Percentiles rank a stretch among this genome's conserved stretches.
phyloP scores from a whole-genome alignment of 2,329 filamentous ascomycete genomes.

The Lecanoromycetidae sp. region DNA sequence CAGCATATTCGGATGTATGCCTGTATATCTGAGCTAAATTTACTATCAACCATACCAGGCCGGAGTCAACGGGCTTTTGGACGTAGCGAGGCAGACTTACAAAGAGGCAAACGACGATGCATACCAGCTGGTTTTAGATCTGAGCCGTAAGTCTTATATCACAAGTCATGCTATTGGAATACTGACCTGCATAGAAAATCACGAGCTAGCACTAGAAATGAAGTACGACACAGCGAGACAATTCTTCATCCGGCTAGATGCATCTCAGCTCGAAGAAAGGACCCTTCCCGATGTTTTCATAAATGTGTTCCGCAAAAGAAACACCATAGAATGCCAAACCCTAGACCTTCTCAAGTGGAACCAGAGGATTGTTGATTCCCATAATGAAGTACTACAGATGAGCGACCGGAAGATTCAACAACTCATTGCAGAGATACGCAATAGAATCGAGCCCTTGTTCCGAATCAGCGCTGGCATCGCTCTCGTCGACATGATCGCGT shows the following conservation, averaged over 20 bases:
- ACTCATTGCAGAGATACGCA: constrained; percentile 60
- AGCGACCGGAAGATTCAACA: constrained; percentile 65
- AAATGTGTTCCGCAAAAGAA: constrained; percentile 61
- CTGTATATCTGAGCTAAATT: no score
- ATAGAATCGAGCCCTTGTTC: constrained; percentile 62
- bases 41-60: no score
- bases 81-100: constrained; percentile 78
- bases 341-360: constrained; percentile 72
- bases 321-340: constrained; percentile 77
- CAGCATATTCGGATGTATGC: constrained; percentile 15
- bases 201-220: constrained; percentile 51
- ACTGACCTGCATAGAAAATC: constrained; percentile 35
- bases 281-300: constrained; percentile 58
- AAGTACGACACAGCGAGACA: constrained; percentile 66
- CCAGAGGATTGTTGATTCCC: constrained; percentile 62
- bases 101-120: constrained; percentile 77
- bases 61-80: constrained; percentile 71
- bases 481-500: constrained; percentile 71
- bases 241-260: constrained; percentile 62
- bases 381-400: constrained; percentile 70
- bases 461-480: constrained; percentile 76
- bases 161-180: not conserved
- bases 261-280: constrained; percentile 49
- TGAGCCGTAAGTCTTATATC: constrained; percentile 44
- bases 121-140: constrained; percentile 53